Conservation (phyloP, 805 yeast genomes). For the Allodekkera sacchari region DNA sequence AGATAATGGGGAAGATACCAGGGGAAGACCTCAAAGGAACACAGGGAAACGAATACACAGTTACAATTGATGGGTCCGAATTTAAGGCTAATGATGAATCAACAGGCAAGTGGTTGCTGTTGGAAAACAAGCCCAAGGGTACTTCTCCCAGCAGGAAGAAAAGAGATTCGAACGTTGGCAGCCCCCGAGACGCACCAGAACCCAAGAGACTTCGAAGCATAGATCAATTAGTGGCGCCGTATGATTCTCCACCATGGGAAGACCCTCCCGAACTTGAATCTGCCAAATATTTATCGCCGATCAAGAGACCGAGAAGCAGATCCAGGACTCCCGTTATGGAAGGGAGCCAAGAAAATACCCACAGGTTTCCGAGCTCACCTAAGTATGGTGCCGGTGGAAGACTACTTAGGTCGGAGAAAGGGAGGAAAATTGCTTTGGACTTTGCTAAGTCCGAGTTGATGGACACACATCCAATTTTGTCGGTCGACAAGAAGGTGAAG, state of each 20-base stretch:
- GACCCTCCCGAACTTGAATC: constrained; percentile 23
- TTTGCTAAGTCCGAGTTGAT: constrained; percentile 19
- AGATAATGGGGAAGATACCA: not conserved
- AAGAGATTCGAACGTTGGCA: no score
- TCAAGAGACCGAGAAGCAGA: constrained; percentile 6
- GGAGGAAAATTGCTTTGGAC: constrained; percentile 19
- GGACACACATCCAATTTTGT: constrained; percentile 16
- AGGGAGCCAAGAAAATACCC: constrained; percentile 10
- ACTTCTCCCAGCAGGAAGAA: no score
- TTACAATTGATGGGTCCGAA: no score
- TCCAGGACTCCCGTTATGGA: constrained; percentile 1
- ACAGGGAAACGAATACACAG: constrained; percentile 1
- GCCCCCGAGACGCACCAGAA: no score
- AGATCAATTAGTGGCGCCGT: constrained; percentile 10
- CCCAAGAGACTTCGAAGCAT: no score
- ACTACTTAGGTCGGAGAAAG: constrained; percentile 21
- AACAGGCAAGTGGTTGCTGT: no score
- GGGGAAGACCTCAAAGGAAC: not conserved
- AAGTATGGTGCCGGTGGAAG: constrained; percentile 33
- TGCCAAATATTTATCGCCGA: constrained; percentile 13
- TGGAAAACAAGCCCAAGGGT: no score
- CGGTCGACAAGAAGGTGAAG: constrained; percentile 8
- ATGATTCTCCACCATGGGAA: constrained; percentile 28
- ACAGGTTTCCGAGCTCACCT: constrained; percentile 41
- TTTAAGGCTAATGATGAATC: no score